Base-by-base conservation (phyloP, 1,284 basidiomycete genomes). In the Fomitopsis schrenkii region DNA sequence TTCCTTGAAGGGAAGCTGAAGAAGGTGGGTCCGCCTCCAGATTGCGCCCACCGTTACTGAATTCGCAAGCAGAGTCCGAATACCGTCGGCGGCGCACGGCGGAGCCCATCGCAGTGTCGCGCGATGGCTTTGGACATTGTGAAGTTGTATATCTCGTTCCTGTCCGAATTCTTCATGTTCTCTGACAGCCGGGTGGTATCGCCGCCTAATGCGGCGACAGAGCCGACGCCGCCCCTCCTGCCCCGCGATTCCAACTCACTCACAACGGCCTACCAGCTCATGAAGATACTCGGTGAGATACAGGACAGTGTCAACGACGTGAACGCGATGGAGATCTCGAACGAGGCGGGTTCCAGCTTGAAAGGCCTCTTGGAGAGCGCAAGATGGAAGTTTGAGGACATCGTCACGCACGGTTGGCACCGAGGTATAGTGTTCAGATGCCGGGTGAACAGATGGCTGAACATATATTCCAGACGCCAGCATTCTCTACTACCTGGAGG, bases 1-100 rank as follows among this genome's bases (percentile, higher is more conserved):
- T 97, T 96, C 72, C 87, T 95, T 75, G 95, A 97, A 50, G 96
- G 95, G 3, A 93, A 91, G 73, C 95, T 92, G 73, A 90, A 88
- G 72, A 93, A 89, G 81, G 94, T 94, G 61, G 63, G 74, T 71
- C 38, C 48, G 10, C 28, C 26, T 15, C 6, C 22, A 35, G 28
- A 50, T 2, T 33, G 28, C 7, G 30, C 14, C 22, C 38, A 42
- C 14, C 8, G 42, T 54, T 28, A 22, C n/a, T 57, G 28, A 28
- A 3, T 33, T 35, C 22, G 26, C 48, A 22, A 17, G 48, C 8
- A 72, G 74, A 70, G 71, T 55, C 63, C 61, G 38, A 58, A 66
- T 5, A 65, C 36, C 36, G 52, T 2, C 35, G 52, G 59, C 36
- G 64, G 68, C 5, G 76, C 76, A 30, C 83, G 88, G 28, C 87